Percentiles rank a stretch among this genome's conserved stretches.
Evolutionary conservation across 345 rosid species (phyloP).

Genomic region (Acer saccharum): DNA sequence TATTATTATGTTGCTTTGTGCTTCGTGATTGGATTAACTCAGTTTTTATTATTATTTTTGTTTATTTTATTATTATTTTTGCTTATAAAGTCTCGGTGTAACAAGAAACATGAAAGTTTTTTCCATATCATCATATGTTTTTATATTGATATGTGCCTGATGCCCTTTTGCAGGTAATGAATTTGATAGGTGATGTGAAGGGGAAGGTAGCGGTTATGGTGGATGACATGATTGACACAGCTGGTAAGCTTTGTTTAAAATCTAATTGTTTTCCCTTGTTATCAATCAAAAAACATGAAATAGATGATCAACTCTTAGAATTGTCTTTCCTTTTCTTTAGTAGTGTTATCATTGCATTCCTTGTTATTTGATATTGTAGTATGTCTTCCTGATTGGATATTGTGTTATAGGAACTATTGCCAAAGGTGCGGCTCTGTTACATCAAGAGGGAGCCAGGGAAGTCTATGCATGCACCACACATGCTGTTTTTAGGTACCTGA

Average conservation of each 20-base stretch:
- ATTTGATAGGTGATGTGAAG: conserved; percentile 92
- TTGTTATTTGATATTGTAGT: background rate
- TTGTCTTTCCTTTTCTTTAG: background rate
- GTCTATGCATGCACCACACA: conserved; percentile 95
- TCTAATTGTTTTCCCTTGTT: conserved; percentile 2
- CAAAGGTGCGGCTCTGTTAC: conserved; percentile 95
- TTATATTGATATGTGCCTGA: background rate
- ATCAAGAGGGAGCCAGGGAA: conserved; percentile 98
- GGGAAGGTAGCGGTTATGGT: conserved; percentile 98
- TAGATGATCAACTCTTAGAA: background rate
- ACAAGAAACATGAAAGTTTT: background rate
- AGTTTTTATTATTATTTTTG: background rate
- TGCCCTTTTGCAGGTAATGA: conserved; percentile 74
- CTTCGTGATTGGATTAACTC: background rate
- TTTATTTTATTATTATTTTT: background rate
- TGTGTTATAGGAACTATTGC: conserved; percentile 70
- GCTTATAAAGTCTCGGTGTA: background rate
- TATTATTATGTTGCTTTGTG: background rate
- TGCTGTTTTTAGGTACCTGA: conserved; percentile 86
- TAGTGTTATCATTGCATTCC: background rate
- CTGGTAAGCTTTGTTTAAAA: conserved; percentile 51
- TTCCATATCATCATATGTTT: background rate
- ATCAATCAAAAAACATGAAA: conserved; percentile 9
- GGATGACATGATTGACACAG: conserved; percentile 99
- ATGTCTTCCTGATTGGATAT: conserved; percentile 20